A percentile compares a stretch with the other conserved stretches of the same genome.
phyloP scores from a whole-genome alignment of 768 basidiomycete species.

The Hemileccinum impolitum region DNA sequence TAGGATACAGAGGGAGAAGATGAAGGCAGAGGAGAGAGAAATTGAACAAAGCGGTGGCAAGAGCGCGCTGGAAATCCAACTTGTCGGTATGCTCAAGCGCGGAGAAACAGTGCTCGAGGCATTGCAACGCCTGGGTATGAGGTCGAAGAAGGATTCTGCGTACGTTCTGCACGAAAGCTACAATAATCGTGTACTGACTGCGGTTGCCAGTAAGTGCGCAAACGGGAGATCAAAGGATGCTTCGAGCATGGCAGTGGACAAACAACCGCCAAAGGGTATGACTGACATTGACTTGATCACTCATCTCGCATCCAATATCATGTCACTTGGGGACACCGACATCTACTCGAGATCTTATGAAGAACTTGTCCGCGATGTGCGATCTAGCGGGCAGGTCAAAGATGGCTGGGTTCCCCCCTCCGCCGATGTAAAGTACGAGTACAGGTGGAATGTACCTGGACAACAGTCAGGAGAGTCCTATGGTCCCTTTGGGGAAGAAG shows the following conservation, averaged over 20 bases:
- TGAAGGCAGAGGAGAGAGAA: slow-evolving; percentile 72
- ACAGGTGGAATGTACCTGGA: slow-evolving; percentile 68
- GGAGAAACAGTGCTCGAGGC: slow-evolving; percentile 92
- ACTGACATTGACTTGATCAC: slow-evolving; percentile 77
- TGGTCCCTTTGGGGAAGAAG: slow-evolving; percentile 79
- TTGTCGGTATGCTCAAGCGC: slow-evolving; percentile 75
- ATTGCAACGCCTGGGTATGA: slow-evolving; percentile 74
- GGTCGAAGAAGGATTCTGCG: slow-evolving; percentile 48
- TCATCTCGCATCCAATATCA: slow-evolving; percentile 81
- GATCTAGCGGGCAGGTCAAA: slow-evolving; percentile 67
- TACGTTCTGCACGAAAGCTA: slow-evolving; percentile 5
- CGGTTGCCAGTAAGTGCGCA: slow-evolving; percentile 25
- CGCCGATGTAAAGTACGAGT: slow-evolving; percentile 75
- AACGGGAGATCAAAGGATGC: slow-evolving; percentile 31
- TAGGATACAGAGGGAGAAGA: slow-evolving; percentile 63
- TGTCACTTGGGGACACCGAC: slow-evolving; percentile 83
- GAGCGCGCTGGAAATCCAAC: slow-evolving; percentile 56
- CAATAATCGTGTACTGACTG: not conserved
- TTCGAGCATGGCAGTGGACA: slow-evolving; percentile 52
- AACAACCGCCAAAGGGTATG: slow-evolving; percentile 31
- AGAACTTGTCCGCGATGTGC: slow-evolving; percentile 73
- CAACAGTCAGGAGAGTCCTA: slow-evolving; percentile 52
- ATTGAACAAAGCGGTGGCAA: slow-evolving; percentile 65
- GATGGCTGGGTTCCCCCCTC: slow-evolving; percentile 72
- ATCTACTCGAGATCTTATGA: slow-evolving; percentile 86